Evolutionary conservation across 495 filamentous ascomycete genomes (phyloP).

Genomic region (Cairneyella variabilis): DNA sequence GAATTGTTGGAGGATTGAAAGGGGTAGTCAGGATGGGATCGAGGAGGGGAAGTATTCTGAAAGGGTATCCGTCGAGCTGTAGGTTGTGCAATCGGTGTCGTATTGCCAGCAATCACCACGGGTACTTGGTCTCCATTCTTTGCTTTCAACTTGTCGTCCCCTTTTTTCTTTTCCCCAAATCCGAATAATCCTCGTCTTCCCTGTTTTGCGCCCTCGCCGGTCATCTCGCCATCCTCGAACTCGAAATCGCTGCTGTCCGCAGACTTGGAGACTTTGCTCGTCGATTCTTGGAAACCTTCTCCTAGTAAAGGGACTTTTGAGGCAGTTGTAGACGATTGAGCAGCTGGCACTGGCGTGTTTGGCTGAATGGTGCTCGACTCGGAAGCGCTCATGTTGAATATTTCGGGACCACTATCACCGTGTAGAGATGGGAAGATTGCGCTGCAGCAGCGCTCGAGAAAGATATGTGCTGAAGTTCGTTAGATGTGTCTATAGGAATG

Average conservation of each 20-base stretch:
- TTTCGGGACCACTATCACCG: not conserved
- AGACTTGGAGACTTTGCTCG: conserved; percentile 19
- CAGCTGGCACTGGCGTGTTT: conserved; percentile 17
- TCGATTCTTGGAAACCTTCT: conserved; percentile 30
- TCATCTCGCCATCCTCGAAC: conserved; percentile 1
- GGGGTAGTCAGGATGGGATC: conserved; percentile 35
- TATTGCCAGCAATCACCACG: conserved; percentile 4
- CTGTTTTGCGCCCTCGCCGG: conserved; percentile 30
- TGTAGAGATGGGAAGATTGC: not conserved
- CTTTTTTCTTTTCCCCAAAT: conserved; percentile 66
- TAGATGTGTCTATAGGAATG: conserved; percentile 13
- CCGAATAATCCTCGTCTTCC: conserved; percentile 55
- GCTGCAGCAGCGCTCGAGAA: conserved; percentile 1
- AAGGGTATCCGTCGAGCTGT: conserved; percentile 6
- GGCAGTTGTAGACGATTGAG: conserved; percentile 6
- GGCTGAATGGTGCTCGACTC: conserved; percentile 21
- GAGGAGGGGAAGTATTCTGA: conserved; percentile 27
- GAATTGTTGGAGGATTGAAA: conserved; percentile 43
- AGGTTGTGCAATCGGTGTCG: conserved; percentile 19
- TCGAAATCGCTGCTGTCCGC: conserved; percentile 22
- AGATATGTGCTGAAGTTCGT: conserved; percentile 16
- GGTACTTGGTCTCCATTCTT: conserved; percentile 21
- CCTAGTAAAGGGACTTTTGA: conserved; percentile 24
- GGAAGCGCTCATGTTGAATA: conserved; percentile 22
- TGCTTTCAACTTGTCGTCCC: conserved; percentile 40